Base-by-base conservation (phyloP, 257 asterid species). In the Rehmannia glutinosa region DNA sequence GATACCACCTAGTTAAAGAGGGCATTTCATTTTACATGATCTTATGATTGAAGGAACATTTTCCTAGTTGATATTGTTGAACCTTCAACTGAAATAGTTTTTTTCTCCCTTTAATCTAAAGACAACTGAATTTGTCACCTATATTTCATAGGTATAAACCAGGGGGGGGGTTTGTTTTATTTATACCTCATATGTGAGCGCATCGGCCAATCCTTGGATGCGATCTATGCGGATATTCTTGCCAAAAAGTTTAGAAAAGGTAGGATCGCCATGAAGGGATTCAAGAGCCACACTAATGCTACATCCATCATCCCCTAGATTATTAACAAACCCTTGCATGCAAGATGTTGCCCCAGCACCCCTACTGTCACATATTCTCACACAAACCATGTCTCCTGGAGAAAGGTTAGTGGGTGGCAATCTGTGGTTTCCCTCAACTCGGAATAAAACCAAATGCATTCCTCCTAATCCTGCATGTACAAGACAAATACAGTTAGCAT, bases 311-410 rank as follows among this genome's bases (percentile, higher is more conserved):
- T 90, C 91, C 38, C 98, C 98, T 7, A 92, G 76, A 77, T 81
- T 86, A 75, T 92, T 78, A 61, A 92, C 97, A 76, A 92, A 87
- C 6, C 98, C 98, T 75, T 92, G 97, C 83, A 92, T 79, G 83
- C 86, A 86, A 75, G 98, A 90, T 4, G 95, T 86, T 27, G 98
- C 90, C 19, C 87, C 95, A 66, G 95, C 98, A 38, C 98, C 97
- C 78, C 95, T 85, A 39, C 82, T 84, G 71, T 90, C 96, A 77
- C 97, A 92, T 66, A 77, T 82, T 72, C 97, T 86, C 56, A 92
- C 90, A n/a, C 98, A 92, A 64, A 92, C 96, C 98, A 92, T 92
- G 83, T 92, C 98, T 33, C 98, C 98, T 0, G 97, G 98, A 72
- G 98, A 92, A 71, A 92, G 93, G 66, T 86, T 92, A 45, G 96